Evolutionary conservation across 768 basidiomycete genomes (phyloP), one percentile per base, ranked within the genome.

Genomic region (Saitozyma podzolica): DNA sequence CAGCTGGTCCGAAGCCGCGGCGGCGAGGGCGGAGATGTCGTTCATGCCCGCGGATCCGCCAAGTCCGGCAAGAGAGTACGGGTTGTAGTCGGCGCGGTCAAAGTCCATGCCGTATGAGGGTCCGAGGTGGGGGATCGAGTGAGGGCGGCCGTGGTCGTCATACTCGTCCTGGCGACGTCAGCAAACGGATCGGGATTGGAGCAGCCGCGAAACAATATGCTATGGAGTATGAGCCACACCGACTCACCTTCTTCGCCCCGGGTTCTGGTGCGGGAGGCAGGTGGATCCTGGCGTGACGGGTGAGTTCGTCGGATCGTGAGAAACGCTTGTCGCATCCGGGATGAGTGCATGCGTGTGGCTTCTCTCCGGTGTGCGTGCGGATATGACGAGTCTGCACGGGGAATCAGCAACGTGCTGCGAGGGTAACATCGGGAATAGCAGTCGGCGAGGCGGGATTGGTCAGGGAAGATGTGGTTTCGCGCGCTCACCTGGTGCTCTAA

Each of bases 311-410:
- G n/a, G 91, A 92, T 62, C 95, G 88, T 16, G 91, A 93, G 80
- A 99, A 99, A 6, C 93, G 89, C 80, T 98, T 99, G 80, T 96
- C 94, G 84, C 95, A 99, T n/a, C 87, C 86, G 4, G 91, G 87
- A 78, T 88, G 91, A 1, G 87, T 88, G 85, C 95, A 99, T 19
- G 86, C 85, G 73, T 97, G 97, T 2, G 95, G 95, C 72, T 96
- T 97, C 81, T 99, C 95, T 74, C 95, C 95, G 0, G 95, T 99
- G 80, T 99, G 95, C 0, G 94, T 99, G 63, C 95, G 89, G 58
- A 97, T 96, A 76, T 99, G 95, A 65, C 95, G 89, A 17, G 95
- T 99, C 91, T 98, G 79, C 6, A 16, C 40, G 61, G 47, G 0
- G 51, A 40, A 40, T 16, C 39, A 39, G n/a, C 10, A 20, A 5